Base-by-base conservation (phyloP, 768 basidiomycete species). In the Russula sp. region DNA sequence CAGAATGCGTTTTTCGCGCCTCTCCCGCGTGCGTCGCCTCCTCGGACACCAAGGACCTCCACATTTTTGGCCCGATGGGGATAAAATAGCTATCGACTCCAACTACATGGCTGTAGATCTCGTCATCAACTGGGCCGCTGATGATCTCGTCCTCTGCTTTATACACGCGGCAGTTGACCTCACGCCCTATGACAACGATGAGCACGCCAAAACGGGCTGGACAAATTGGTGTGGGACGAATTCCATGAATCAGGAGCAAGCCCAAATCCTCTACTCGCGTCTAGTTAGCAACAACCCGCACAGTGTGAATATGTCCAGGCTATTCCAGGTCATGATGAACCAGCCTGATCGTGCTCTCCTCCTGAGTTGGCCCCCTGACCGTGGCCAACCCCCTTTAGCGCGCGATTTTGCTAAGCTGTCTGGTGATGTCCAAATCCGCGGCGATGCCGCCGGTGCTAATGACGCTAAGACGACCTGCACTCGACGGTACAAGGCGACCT, bases 181-280 rank as follows among this genome's bases (percentile, higher is more conserved):
- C 60, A 79, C 73, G 14, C 78, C 81, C 55, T 78, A 78, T 41
- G 88, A 92, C 77, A 89, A 90, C 68, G 86, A 91, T 72, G 88
- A 90, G 72, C 73, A 74, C 43, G 73, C 81, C 73, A 91, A 87
- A 74, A 85, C 87, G 1, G 74, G 78, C 36, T 93, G 90, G 91
- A 81, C 89, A 2, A 93, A 91, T 70, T 93, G 91, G 90, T 93
- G 91, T 73, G 88, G 88, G 58, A 92, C 91, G 0, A 85, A 85
- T 4, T 72, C 70, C 55, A 81, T 93, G 82, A 72, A 70, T 69
- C 56, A 68, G 60, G 77, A 84, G 22, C 83, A 90, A 67, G 75
- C 86, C 56, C 73, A 83, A 25, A 75, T 82, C 46, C 79, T 90
- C 62, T 84, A 79, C 69, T 75, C 77, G 65, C 77, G 82, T 57